Base-by-base conservation (phyloP, 768 basidiomycete genomes). In the Saitozyma podzolica region DNA sequence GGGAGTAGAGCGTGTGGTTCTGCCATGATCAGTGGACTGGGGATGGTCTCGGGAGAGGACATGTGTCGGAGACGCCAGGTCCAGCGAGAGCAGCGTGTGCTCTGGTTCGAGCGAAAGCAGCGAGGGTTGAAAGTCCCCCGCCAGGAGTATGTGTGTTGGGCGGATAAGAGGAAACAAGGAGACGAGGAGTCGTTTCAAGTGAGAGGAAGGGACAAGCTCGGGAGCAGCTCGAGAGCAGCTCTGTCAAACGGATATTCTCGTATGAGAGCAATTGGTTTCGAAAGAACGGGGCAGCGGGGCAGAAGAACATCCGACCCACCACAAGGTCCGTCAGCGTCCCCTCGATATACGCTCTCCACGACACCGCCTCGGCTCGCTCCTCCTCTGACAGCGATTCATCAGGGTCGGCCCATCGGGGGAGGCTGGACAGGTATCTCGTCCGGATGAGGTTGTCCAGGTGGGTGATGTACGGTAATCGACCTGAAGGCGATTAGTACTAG, bases 311-410 rank as follows among this genome's bases (percentile, higher is more conserved):
- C 13, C 10, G 20, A 66, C 74, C 48, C 40, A 75, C 74, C 16
- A 73, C 61, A 5, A 75, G 61, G 59, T 75, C 74, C 7, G 67
- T 64, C 4, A 75, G 47, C 16, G 60, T 65, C 47, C 65, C 63
- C 50, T 75, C 69, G 17, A 75, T 75, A 57, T 72, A 75, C 16
- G 68, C 63, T 60, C 50, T 63, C 74, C 74, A 75, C 17, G 53
- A 50, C 9, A 55, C 20, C 8, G 57, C 39, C 17, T 75, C 71
- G 8, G 63, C 63, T 37, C 57, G 61, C 3, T 73, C 71, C 19
- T 50, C 47, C 19, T 42, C 37, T 2, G 63, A 61, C 9, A 73
- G 56, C 7, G 19, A 6, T 4, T 54, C 58, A 52, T 75, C 74
- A 8, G 56, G 64, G 55, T 72, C 66, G 13, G 52, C 16, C 48